Evolutionary conservation across 2,329 filamentous ascomycete genomes (phyloP).

Genomic region (Fusarium annulatum): DNA sequence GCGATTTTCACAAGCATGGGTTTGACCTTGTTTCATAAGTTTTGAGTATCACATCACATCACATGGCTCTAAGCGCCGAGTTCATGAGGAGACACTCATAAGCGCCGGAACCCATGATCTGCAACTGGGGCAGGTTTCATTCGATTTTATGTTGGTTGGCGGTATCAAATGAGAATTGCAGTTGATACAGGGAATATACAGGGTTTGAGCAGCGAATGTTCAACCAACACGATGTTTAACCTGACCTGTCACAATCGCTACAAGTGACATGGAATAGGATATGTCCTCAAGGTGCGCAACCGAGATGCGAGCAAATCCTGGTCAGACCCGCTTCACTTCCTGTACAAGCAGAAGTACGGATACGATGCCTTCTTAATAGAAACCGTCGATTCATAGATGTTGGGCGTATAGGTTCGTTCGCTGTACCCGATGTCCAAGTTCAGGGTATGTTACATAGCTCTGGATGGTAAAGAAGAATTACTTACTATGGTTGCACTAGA

Average conservation of each 20-base stretch:
- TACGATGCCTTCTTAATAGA: no score
- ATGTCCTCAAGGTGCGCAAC: no score
- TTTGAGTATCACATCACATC: no score
- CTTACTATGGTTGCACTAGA: not conserved
- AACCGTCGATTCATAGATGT: no score
- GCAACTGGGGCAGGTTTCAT: constrained; percentile 4
- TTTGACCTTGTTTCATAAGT: no score
- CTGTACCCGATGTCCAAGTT: not conserved
- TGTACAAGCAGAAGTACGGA: no score
- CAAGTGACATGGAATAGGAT: no score
- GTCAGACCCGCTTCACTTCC: no score
- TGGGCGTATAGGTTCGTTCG: not conserved
- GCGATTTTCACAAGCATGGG: no score
- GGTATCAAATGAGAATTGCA: not conserved
- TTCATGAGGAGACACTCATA: no score
- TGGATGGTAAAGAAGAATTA: not conserved
- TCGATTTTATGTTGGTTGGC: not conserved
- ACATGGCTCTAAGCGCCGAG: no score
- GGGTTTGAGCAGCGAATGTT: not conserved
- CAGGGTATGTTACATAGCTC: not conserved
- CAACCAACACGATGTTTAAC: not conserved
- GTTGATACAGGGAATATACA: not conserved
- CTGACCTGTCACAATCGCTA: not conserved
- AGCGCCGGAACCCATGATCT: not conserved
- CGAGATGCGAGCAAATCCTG: no score